A percentile compares a stretch with the other conserved stretches of the same genome.
These are phyloP conservation scores for Tuber microsphaerosporum DNA, from an alignment of 495 filamentous ascomycete genomes.

Conservation along the genomic window DNA sequence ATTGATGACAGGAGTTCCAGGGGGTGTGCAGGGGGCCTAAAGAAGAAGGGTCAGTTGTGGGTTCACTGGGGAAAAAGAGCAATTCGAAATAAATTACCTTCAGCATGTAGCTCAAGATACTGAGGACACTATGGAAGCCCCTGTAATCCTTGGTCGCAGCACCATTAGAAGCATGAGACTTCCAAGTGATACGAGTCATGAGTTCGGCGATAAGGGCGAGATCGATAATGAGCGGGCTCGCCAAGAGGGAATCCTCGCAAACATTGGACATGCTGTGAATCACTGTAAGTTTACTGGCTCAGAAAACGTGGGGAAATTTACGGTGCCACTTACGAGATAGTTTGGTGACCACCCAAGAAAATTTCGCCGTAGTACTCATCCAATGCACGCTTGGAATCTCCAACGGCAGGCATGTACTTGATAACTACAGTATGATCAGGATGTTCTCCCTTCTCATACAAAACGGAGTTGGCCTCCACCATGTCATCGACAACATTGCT, in stretches of 20 bases:
- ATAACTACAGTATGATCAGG: conserved; percentile 86
- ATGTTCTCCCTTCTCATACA: conserved; percentile 83
- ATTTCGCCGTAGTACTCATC: conserved; percentile 99
- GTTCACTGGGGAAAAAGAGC: neutral
- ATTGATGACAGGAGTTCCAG: conserved; percentile 94
- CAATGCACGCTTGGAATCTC: conserved; percentile 96
- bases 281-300: conserved; percentile 20
- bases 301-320: conserved; percentile 4
- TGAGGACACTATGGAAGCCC: conserved; percentile 94
- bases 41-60: neutral
- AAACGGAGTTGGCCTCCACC: conserved; percentile 86
- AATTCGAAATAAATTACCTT: conserved; percentile 51
- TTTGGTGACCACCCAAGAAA: conserved; percentile 98
- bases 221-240: conserved; percentile 97
- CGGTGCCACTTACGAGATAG: conserved; percentile 59
- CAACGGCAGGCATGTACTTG: conserved; percentile 99
- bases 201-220: conserved; percentile 86
- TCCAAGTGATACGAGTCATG: conserved; percentile 97
- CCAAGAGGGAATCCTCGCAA: conserved; percentile 95
- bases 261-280: conserved; percentile 79
- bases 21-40: conserved; percentile 80
- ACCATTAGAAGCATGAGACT: conserved; percentile 50
- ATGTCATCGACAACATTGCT: conserved; percentile 98
- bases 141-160: conserved; percentile 62
- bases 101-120: conserved; percentile 98